phyloP scores from a whole-genome alignment of 169 alveolate species.

The Perkinsus chesapeaki region DNA sequence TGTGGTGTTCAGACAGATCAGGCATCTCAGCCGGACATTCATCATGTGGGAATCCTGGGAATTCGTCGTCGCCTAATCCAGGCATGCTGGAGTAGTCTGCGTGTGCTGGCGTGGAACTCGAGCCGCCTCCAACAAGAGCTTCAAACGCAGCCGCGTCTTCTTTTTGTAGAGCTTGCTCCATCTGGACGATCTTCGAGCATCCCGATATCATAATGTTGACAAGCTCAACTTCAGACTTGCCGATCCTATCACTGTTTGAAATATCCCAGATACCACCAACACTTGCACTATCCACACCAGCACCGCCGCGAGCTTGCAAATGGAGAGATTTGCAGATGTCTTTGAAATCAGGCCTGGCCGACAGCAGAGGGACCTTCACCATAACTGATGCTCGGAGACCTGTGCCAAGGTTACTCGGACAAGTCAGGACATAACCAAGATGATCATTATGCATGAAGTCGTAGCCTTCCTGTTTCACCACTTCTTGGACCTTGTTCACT shows the following conservation, averaged over 20 bases:
- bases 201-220: slow-evolving; percentile 17
- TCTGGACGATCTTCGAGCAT: not conserved
- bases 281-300: slow-evolving; percentile 16
- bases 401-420: slow-evolving; percentile 49
- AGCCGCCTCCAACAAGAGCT: too few relatives aligned
- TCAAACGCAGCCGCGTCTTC: not conserved
- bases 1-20: slow-evolving; percentile 3
- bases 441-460: slow-evolving; percentile 21
- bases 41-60: slow-evolving; percentile 16
- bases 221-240: slow-evolving; percentile 20
- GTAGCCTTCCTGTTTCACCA: slow-evolving; percentile 20
- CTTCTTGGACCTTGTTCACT: slow-evolving; percentile 22
- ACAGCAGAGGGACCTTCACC: slow-evolving; percentile 23
- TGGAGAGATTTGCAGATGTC: not conserved
- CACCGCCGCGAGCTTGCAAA: slow-evolving; percentile 12
- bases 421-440: slow-evolving; percentile 31
- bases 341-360: not conserved
- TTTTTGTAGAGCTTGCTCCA: slow-evolving; percentile 13
- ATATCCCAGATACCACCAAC: slow-evolving; percentile 12
- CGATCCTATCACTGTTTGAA: slow-evolving; percentile 17
- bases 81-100: too few relatives aligned
- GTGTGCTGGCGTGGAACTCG: too few relatives aligned
- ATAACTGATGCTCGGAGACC: slow-evolving; percentile 44
- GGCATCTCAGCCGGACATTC: slow-evolving; percentile 8
- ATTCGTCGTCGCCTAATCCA: slow-evolving; percentile 13